Conservation (phyloP, 192 early-diverging fungal genomes). For the Gigaspora rosea region DNA sequence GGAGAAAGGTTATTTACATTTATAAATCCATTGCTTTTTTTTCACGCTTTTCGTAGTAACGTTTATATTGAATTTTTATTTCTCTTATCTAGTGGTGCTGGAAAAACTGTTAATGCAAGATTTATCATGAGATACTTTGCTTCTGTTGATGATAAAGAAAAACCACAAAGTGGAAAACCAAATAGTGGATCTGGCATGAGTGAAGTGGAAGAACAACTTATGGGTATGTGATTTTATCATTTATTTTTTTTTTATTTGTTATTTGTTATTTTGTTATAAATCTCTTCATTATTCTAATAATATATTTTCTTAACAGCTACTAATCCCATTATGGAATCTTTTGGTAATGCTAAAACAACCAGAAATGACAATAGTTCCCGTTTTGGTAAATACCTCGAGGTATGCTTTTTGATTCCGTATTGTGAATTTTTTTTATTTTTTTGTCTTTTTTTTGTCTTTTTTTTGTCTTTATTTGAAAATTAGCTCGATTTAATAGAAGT, state of each 20-base stretch:
- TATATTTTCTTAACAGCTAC: constrained; percentile 61
- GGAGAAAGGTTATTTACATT: constrained; percentile 75
- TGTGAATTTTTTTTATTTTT: neutral
- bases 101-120: constrained; percentile 95
- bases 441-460: neutral
- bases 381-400: constrained; percentile 98
- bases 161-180: constrained; percentile 44
- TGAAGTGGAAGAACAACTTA: constrained; percentile 77
- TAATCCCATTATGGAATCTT: constrained; percentile 99
- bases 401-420: neutral
- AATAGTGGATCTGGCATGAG: constrained; percentile 59
- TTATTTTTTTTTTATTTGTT: no score
- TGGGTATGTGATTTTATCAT: constrained; percentile 44
- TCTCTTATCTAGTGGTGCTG: constrained; percentile 70
- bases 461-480: neutral
- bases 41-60: neutral
- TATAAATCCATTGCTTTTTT: neutral
- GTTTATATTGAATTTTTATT: constrained; percentile 9
- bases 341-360: constrained; percentile 99
- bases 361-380: constrained; percentile 98
- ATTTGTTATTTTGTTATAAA: neutral
- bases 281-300: neutral
- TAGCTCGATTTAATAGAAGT: neutral
- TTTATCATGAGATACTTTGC: constrained; percentile 99
- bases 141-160: constrained; percentile 70